Conservation (phyloP, 176 grass and related monocot genomes). For the Lolium perenne region DNA sequence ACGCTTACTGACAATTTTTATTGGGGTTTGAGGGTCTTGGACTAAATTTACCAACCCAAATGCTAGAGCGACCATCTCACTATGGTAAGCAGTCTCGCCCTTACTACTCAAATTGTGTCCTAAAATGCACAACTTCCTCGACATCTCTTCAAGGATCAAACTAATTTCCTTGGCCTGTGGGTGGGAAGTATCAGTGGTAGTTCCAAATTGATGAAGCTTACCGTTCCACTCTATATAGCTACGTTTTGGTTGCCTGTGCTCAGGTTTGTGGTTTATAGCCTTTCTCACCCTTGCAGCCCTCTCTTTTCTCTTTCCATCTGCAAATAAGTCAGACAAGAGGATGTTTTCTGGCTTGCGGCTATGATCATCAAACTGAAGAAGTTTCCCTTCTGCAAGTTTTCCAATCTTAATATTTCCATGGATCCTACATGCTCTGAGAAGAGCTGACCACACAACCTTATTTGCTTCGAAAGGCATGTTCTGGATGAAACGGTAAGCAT, state of each 20-base stretch:
- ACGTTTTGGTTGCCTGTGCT: background rate
- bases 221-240: conserved; percentile 42
- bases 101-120: conserved; percentile 18
- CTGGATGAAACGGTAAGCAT: conserved; percentile 59
- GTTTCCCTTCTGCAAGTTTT: conserved; percentile 46
- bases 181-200: conserved; percentile 18
- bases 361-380: conserved; percentile 55
- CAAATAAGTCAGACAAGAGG: conserved; percentile 57
- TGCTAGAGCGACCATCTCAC: conserved; percentile 41
- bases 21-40: conserved; percentile 25
- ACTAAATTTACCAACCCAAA: conserved; percentile 40
- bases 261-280: conserved; percentile 34
- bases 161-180: conserved; percentile 31
- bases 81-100: conserved; percentile 26
- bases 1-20: conserved; percentile 26
- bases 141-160: conserved; percentile 38
- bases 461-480: conserved; percentile 58
- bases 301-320: conserved; percentile 46
- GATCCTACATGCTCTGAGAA: conserved; percentile 56
- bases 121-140: conserved; percentile 2
- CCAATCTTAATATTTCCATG: conserved; percentile 52
- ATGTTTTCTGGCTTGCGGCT: conserved; percentile 47
- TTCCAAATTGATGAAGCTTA: conserved; percentile 32
- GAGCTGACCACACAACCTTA: conserved; percentile 57
- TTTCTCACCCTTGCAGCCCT: conserved; percentile 50